Conservation (phyloP, 371 early-diverging fungal genomes). For the Mucor racemosus region DNA sequence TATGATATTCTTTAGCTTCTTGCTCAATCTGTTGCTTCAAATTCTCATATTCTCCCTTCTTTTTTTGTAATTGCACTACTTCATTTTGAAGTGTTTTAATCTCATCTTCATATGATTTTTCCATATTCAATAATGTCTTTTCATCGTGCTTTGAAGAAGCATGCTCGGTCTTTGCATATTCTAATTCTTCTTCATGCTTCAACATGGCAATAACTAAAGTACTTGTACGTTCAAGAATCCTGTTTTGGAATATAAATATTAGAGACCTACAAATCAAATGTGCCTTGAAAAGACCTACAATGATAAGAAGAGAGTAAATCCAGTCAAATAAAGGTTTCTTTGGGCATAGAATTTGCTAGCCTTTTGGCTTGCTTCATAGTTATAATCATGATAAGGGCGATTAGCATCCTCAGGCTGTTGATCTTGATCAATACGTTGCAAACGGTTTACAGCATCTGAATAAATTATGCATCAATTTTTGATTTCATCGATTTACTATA, state of each 20-base stretch:
- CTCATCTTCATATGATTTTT: constrained; percentile 37
- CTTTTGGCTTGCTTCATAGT: constrained; percentile 65
- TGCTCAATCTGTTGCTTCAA: constrained; percentile 80
- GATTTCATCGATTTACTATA: background rate
- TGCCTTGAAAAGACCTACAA: constrained; percentile 45
- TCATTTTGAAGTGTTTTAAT: constrained; percentile 42
- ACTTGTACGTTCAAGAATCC: constrained; percentile 79
- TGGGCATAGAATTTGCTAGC: constrained; percentile 87
- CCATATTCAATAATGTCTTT: constrained; percentile 39
- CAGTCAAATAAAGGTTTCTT: constrained; percentile 89
- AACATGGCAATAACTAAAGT: constrained; percentile 73
- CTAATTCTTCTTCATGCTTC: constrained; percentile 71
- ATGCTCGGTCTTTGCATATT: constrained; percentile 59
- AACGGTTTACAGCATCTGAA: constrained; percentile 73
- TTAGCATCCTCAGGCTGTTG: constrained; percentile 33
- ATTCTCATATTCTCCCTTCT: constrained; percentile 68
- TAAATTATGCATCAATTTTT: background rate
- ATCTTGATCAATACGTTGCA: constrained; percentile 55
- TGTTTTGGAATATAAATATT: constrained; percentile 5
- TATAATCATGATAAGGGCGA: constrained; percentile 45
- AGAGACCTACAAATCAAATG: background rate
- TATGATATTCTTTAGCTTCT: constrained; percentile 75
- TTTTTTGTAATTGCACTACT: constrained; percentile 56
- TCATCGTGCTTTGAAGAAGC: constrained; percentile 30
- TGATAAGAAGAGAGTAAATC: constrained; percentile 87